Conservation (phyloP, 2,329 filamentous ascomycete species). For the Orbilia quercus region DNA sequence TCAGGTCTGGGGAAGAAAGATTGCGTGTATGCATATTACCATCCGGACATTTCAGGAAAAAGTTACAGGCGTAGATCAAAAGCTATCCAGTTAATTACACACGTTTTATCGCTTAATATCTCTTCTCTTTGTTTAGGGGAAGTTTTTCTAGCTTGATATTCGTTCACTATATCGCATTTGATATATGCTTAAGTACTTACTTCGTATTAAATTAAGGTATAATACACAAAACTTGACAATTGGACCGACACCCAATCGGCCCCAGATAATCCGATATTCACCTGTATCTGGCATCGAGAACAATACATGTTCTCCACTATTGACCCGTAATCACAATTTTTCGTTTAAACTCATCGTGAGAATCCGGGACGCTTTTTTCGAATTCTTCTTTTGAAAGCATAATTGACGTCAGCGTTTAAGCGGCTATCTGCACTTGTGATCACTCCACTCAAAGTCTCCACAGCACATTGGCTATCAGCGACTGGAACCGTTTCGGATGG, state of each 20-base stretch:
- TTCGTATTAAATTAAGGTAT: too few relatives aligned
- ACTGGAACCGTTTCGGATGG: conserved; percentile 10
- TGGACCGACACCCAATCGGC: background rate
- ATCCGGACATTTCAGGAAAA: background rate
- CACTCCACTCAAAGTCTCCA: background rate
- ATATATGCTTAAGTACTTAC: too few relatives aligned
- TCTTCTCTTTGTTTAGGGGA: conserved; percentile 7
- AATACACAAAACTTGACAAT: too few relatives aligned
- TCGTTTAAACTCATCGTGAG: background rate
- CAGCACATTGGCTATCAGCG: conserved; percentile 9
- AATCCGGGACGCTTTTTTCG: background rate
- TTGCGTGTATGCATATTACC: background rate
- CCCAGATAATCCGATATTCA: conserved; percentile 13
- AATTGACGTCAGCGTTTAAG: conserved; percentile 22
- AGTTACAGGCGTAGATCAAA: conserved; percentile 10
- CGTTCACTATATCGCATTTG: background rate
- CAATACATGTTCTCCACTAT: background rate
- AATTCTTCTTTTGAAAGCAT: background rate
- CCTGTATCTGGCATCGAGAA: background rate
- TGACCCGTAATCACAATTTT: background rate
- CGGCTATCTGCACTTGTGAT: conserved; percentile 22
- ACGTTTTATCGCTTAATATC: conserved; percentile 16
- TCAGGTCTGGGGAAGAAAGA: conserved; percentile 10
- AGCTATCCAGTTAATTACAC: background rate
- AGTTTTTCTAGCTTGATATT: background rate